Conservation (phyloP, 148 eudicot species). For the Fallopia convolvulus region DNA sequence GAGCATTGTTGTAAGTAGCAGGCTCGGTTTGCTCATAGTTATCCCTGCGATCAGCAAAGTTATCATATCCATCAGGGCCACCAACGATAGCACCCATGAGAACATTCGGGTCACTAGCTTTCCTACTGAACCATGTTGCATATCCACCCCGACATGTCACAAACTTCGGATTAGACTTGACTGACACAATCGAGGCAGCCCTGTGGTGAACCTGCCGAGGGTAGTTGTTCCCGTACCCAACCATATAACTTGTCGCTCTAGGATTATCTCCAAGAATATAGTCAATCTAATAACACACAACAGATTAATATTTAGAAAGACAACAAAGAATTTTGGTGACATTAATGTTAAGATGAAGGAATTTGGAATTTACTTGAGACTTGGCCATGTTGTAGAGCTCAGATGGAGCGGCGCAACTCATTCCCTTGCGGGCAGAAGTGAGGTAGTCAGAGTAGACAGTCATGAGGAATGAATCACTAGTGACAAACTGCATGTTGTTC, state of each 20-base stretch:
- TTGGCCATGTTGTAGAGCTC: slow-evolving; percentile 68
- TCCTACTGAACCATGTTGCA: slow-evolving; percentile 82
- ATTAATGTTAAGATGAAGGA: not conserved
- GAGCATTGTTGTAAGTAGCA: slow-evolving; percentile 97
- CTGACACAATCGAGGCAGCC: slow-evolving; percentile 72
- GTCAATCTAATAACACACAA: slow-evolving; percentile 76
- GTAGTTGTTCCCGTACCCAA: slow-evolving; percentile 86
- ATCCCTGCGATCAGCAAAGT: slow-evolving; percentile 86
- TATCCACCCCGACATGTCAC: slow-evolving; percentile 90
- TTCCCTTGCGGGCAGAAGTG: slow-evolving; percentile 48
- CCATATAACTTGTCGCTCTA: slow-evolving; percentile 98
- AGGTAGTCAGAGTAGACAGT: slow-evolving; percentile 87
- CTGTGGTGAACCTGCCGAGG: slow-evolving; percentile 91
- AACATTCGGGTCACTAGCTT: slow-evolving; percentile 77
- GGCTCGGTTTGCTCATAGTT: slow-evolving; percentile 98
- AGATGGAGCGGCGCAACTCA: slow-evolving; percentile 56
- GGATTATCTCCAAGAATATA: slow-evolving; percentile 99
- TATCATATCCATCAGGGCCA: slow-evolving; percentile 91
- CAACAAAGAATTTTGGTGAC: not conserved
- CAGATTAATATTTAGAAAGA: too few species aligned
- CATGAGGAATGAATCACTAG: slow-evolving; percentile 79
- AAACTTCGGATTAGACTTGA: slow-evolving; percentile 58
- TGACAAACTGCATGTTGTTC: slow-evolving; percentile 97
- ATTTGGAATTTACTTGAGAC: slow-evolving; percentile 46
- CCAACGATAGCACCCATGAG: slow-evolving; percentile 91